Base-by-base conservation (phyloP, 805 yeast species). In the Teunomyces barrocoloradensis region DNA sequence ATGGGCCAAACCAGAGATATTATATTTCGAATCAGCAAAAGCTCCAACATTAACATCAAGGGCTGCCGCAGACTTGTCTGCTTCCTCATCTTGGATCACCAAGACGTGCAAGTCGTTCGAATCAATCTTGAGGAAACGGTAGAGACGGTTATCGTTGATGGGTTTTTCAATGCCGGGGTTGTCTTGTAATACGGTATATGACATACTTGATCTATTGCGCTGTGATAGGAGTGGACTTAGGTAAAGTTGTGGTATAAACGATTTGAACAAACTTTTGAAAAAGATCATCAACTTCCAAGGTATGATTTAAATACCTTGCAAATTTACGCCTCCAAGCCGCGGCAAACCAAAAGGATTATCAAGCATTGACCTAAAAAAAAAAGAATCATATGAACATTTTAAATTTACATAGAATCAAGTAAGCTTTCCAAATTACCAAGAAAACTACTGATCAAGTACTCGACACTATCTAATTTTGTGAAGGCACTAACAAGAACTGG, bases 1-100 rank as follows among this genome's bases (percentile, higher is more conserved):
- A 68, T 87, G 95, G 5, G 95, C 95, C 48, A 87, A 68, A 3
- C 95, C 95, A 3, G 87, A 83, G 25, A 85, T 59, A 10, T 70
- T 63, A 52, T 62, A 71, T 45, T 76, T 73, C 21, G 82, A 84
- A 60, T 87, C 95, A 48, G 82, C 78, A 61, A 84, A 84, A 2
- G 92, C 75, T 9, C 95, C 95, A 17, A 85, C 86, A 55, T 85
- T 79, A 10, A 87, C 92, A 59, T 87, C 94, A 47, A 87, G 64
- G 0, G 94, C 80, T 2, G 92, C 94, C 0, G 90, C 91, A 0
- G 91, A 72, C 58, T 84, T 84, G 61, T 86, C 92, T 1, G 92
- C 74, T 18, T 78, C 66, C 1, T 86, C 79, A 58, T 87, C 94
- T 47, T 80, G 79, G 46, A 87, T 85, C 48, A 86, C 59, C 45